Base-by-base conservation (phyloP, 2,329 filamentous ascomycete genomes). In the Fusarium graminum region DNA sequence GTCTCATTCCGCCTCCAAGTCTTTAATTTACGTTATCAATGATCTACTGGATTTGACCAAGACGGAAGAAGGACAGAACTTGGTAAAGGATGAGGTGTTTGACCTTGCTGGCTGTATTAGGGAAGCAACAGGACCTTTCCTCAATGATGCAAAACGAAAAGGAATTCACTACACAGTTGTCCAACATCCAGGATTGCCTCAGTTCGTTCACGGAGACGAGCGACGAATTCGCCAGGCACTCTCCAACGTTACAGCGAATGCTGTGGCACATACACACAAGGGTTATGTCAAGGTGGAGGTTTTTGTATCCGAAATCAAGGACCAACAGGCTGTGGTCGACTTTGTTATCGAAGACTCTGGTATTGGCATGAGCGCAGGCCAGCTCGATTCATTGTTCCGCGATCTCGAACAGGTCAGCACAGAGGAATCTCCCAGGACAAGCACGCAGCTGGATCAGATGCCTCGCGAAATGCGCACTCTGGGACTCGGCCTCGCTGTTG, bases 1-100 rank as follows among this genome's bases (percentile, higher is more conserved):
- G 68, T 97, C 93, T 1, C 92, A 97, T 74, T 96, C 93, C 1
- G 93, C 93, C 6, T 97, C 93, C 0, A 97, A 97, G 73, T 96
- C 93, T 1, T 80, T 97, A 26, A 94, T 97, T 6, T 97, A 96
- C 74, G 93, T 97, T 11, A 97, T 97, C 79, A 97, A 97, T 67
- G 93, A 97, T 74, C 82, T 97, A 2, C 82, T 97, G 1, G 93
- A 97, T 74, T 81, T 97, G 29, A 97, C 94, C 1, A 95, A 96
- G 73, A 91, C 91, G 0, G 93, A 97, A 75, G 91, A 94, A 75
- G 93, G 93, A 0, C 89, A 90, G 45, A 85, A 88, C 2, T 79
- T 97, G 5, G 85, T 94, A 73, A 94, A 93, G 70, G 90, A 94
- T 56, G 93, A 97, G 72, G 79, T 89, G 0, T 93, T 97, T 47